Base-by-base conservation (phyloP, 1,284 basidiomycete species). In the Wolfiporia cocos region DNA sequence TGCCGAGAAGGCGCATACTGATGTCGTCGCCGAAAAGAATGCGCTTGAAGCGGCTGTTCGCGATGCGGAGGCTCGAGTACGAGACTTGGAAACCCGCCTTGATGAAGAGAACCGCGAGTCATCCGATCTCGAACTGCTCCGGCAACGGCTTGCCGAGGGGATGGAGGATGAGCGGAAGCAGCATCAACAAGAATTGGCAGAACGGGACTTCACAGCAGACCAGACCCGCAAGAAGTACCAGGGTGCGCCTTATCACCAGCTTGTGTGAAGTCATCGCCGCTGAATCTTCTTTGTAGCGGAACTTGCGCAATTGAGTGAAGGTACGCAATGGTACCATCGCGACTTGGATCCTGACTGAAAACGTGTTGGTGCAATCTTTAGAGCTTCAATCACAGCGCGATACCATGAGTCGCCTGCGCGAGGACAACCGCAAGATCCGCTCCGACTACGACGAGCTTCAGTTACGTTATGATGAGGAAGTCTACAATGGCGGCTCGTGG, bases 181-280 rank as follows among this genome's bases (percentile, higher is more conserved):
- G 44, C 80, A 89, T 56, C 76, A 80, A 55, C 81, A 88, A 52
- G 85, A 89, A 49, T 71, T 89, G 20, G 69, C 75, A 10, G 85
- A 88, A 46, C 75, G 86, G 11, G 86, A 90, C 58, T 86, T 87
- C 55, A 68, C 81, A 11, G 73, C 78, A 32, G 81, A 88, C 51
- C 84, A 87, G 57, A 88, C 84, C 1, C 76, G 85, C 46, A 86
- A 88, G 68, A 89, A 88, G 58, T 89, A 89, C 54, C 85, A 89
- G 71, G 76, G 86, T 84, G 59, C 44, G 47, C 40, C 9, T 18
- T n/a, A 5, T 3, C 30, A 22, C 15, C n/a, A 6, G 12, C 9
- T 3, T n/a, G 5, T 28, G 5, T 26, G 31, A 7, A 37, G 22
- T 20, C 23, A n/a, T 42, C 18, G 31, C 24, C 15, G 15, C 9